Conservation (phyloP, 129 eudicot species). For the Escallonia herrerae region DNA sequence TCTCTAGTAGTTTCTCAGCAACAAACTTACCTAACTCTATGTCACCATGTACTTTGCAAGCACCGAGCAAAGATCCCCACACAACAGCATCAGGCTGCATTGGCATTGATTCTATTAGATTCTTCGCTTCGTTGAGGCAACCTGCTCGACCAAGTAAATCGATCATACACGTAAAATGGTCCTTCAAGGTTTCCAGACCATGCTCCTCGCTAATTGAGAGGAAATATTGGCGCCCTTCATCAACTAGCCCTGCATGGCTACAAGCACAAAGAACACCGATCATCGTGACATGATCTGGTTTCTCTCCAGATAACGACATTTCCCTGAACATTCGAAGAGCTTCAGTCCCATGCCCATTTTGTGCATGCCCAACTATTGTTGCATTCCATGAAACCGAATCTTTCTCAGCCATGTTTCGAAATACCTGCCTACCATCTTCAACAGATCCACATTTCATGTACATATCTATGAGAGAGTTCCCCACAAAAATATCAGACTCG, state of each 20-base stretch:
- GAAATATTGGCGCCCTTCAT: constrained; percentile 25
- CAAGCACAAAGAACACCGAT: constrained; percentile 39
- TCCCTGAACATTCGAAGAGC: constrained; percentile 21
- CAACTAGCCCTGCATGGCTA: constrained; percentile 34
- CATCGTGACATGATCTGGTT: constrained; percentile 43
- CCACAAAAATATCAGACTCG: constrained; percentile 33
- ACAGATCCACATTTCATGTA: constrained; percentile 31
- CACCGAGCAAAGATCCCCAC: constrained; percentile 41
- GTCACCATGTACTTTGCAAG: constrained; percentile 35
- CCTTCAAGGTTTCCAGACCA: constrained; percentile 26
- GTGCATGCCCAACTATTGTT: constrained; percentile 24
- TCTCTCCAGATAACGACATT: constrained; percentile 27
- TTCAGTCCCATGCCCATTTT: constrained; percentile 28
- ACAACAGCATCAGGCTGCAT: constrained; percentile 31
- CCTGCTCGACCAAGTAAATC: constrained; percentile 42
- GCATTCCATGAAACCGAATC: constrained; percentile 40
- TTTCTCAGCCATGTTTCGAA: constrained; percentile 20
- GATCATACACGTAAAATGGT: constrained; percentile 36
- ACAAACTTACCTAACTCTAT: constrained; percentile 33
- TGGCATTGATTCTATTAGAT: constrained; percentile 26
- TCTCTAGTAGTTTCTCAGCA: constrained; percentile 31
- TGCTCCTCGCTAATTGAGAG: constrained; percentile 20
- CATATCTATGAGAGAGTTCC: constrained; percentile 39
- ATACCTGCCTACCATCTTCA: constrained; percentile 29
- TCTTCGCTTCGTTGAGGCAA: constrained; percentile 34